These are phyloP conservation scores for Penicillium flavigenum DNA, from an alignment of 495 filamentous ascomycete genomes.

Conservation along the genomic window DNA sequence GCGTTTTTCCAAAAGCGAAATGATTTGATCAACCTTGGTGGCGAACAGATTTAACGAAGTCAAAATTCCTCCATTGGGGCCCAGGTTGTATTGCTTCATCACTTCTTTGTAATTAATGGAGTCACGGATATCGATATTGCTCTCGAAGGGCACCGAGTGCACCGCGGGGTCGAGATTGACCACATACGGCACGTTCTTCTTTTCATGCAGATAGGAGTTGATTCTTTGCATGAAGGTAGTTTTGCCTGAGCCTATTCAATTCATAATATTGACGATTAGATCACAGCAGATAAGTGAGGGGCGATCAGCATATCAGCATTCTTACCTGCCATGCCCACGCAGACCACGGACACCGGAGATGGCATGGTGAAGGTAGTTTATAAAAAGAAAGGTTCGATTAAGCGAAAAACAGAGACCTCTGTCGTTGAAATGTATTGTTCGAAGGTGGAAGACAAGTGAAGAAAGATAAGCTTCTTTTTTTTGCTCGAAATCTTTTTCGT, in stretches of 20 bases:
- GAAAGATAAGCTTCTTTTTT: constrained; percentile 25
- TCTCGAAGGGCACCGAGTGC: constrained; percentile 90
- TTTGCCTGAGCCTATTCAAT: constrained; percentile 78
- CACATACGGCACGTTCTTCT: constrained; percentile 78
- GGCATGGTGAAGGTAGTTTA: constrained; percentile 35
- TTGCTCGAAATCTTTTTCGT: constrained; percentile 33
- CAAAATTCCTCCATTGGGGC: constrained; percentile 96
- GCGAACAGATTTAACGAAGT: constrained; percentile 95
- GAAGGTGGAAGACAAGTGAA: constrained; percentile 10
- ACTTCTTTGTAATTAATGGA: constrained; percentile 99
- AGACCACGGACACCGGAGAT: constrained; percentile 72
- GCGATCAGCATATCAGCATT: constrained; percentile 1
- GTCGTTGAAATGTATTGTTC: neutral
- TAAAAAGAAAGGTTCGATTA: neutral
- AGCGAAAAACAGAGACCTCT: neutral
- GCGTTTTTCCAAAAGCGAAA: constrained; percentile 85
- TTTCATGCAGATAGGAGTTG: constrained; percentile 80
- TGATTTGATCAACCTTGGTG: constrained; percentile 95
- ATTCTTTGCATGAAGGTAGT: constrained; percentile 99
- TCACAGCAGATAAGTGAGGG: neutral
- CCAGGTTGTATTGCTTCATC: constrained; percentile 98
- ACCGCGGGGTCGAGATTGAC: constrained; percentile 98
- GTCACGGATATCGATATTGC: constrained; percentile 98
- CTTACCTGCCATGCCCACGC: constrained; percentile 91
- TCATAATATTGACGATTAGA: constrained; percentile 7